phyloP scores from a whole-genome alignment of 805 yeast genomes.

The Debaryomyces hansenii region DNA sequence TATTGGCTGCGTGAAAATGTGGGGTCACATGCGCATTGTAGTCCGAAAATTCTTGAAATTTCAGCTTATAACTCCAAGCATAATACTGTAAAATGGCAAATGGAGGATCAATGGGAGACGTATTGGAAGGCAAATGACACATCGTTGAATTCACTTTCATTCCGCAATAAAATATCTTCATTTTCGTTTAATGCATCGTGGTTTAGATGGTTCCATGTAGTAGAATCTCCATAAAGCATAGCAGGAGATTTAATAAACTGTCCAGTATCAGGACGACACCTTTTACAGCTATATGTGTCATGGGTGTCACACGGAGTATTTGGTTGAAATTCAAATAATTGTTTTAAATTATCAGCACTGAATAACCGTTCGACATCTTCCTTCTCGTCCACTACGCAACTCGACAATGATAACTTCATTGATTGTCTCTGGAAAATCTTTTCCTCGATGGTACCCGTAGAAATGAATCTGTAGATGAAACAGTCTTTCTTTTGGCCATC shows the following conservation, averaged over 20 bases:
- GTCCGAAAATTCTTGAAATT: slow-evolving; percentile 1
- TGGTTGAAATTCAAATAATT: slow-evolving; percentile 69
- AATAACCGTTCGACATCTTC: slow-evolving; percentile 93
- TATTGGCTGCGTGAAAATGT: slow-evolving; percentile 3
- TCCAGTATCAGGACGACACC: slow-evolving; percentile 52
- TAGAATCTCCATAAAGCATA: slow-evolving; percentile 96
- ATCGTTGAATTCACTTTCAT: slow-evolving; percentile 67
- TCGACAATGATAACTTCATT: slow-evolving; percentile 87
- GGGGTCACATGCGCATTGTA: background rate
- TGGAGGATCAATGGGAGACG: slow-evolving; percentile 61
- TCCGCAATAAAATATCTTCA: slow-evolving; percentile 74
- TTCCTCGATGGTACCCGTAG: slow-evolving; percentile 95
- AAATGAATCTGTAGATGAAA: slow-evolving; percentile 87
- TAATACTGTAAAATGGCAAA: background rate
- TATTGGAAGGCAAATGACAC: slow-evolving; percentile 91
- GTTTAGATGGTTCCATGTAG: slow-evolving; percentile 92
- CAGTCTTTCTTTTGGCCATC: slow-evolving; percentile 98
- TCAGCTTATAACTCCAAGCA: background rate
- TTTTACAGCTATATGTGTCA: slow-evolving; percentile 82
- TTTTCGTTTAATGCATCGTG: slow-evolving; percentile 60
- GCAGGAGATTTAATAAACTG: slow-evolving; percentile 72
- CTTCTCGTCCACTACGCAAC: slow-evolving; percentile 96
- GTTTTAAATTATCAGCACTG: slow-evolving; percentile 75
- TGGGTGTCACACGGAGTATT: slow-evolving; percentile 86
- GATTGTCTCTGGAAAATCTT: slow-evolving; percentile 95